Base-by-base conservation (phyloP, 768 basidiomycete species). In the Leccinum variicolor region DNA sequence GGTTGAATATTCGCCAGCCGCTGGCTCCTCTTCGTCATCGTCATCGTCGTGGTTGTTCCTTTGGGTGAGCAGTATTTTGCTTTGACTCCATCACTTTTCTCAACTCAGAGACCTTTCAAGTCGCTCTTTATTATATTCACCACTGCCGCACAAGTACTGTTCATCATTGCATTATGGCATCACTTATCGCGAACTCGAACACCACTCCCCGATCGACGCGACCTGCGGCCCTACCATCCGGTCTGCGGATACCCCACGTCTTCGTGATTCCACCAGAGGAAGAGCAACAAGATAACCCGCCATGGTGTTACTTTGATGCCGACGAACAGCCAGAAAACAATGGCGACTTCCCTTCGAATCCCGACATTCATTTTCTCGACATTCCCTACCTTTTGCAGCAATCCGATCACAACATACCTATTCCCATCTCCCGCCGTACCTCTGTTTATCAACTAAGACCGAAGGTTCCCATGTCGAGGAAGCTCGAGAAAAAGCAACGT, bases 261-360 rank as follows among this genome's bases (percentile, higher is more conserved):
- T 82, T 81, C 58, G 76, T 85, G 26, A 68, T 79, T 36, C 84
- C 84, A 15, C 84, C 84, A 21, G 83, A 81, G 64, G 84, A 86
- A 69, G 84, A 85, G 50, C 72, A 73, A 19, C 66, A 54, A 57
- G 66, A 78, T 19, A 73, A 70, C n/a, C 79, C 80, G 6, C 73
- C 81, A 21, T 84, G 79, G 77, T 83, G 82, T 62, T 84, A 74
- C 67, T 85, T 84, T 66, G 77, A 84, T 64, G 83, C 84, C 23
- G 74, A 75, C 51, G 59, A 71, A 54, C 67, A 54, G 21, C 64
- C 66, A 34, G 70, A 68, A 53, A 56, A 60, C 48, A 57, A 55
- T 29, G 26, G 36, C 11, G 55, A 57, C 59, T 55, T 58, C 43
- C 47, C 64, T 29, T 67, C 62, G 19, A 29, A 51, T 55, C 62